phyloP scores from a whole-genome alignment of 768 basidiomycete species.

The Hericium rajendrae region DNA sequence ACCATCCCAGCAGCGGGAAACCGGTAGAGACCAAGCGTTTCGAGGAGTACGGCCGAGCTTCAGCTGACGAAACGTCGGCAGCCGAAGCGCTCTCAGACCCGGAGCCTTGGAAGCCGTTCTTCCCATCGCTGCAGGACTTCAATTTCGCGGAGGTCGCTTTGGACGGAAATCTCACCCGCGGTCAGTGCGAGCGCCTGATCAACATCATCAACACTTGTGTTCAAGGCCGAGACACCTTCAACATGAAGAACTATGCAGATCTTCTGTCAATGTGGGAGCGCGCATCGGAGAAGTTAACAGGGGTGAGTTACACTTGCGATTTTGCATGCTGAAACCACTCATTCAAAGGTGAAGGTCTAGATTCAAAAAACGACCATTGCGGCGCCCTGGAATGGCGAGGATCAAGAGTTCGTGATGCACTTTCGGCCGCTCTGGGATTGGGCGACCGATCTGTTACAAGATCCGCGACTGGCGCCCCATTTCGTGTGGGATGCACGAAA shows the following conservation, averaged over 20 bases:
- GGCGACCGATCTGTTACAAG: conserved; percentile 19
- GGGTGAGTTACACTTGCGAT: not conserved
- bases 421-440: conserved; percentile 20
- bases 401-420: conserved; percentile 14
- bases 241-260: not conserved
- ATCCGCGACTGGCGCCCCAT: conserved; percentile 16
- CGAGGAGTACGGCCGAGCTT: not conserved
- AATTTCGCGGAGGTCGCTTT: not conserved
- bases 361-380: conserved; percentile 12
- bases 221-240: not conserved
- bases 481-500: conserved; percentile 25
- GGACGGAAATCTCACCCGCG: not conserved
- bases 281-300: not conserved
- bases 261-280: not conserved
- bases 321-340: not conserved
- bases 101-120: not conserved
- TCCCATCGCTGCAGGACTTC: not conserved
- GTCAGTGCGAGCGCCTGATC: not conserved
- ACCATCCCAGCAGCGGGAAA: no score
- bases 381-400: conserved; percentile 14
- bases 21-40: not conserved
- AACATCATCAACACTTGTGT: not conserved
- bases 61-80: no score
- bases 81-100: not conserved
- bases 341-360: not conserved